These are phyloP conservation scores for Leccinum obscurum DNA, from an alignment of 768 basidiomycete genomes.

Conservation along the genomic window DNA sequence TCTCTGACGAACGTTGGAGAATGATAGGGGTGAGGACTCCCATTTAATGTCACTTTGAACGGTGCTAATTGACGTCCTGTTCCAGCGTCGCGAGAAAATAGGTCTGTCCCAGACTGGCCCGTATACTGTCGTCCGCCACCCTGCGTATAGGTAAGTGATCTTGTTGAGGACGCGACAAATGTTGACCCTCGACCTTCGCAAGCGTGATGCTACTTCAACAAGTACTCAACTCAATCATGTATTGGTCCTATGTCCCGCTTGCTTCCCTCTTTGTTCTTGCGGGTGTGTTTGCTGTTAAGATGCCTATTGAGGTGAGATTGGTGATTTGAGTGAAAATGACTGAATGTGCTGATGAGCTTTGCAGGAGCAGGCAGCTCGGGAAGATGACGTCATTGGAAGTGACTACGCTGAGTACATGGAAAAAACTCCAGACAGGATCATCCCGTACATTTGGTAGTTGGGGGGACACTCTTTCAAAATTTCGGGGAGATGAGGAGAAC, in stretches of 20 bases:
- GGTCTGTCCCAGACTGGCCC: constrained; percentile 33
- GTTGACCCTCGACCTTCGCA: constrained; percentile 3
- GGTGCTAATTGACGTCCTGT: background rate
- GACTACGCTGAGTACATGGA: constrained; percentile 35
- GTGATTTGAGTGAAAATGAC: background rate
- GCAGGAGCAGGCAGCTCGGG: constrained; percentile 33
- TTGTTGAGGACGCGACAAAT: background rate
- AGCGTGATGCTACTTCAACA: constrained; percentile 30
- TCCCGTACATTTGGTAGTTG: constrained; percentile 34
- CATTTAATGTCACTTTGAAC: background rate
- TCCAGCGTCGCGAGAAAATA: constrained; percentile 33
- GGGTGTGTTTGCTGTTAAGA: constrained; percentile 33
- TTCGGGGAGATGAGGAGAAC: background rate
- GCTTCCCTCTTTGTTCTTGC: constrained; percentile 24
- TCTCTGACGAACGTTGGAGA: constrained; percentile 32
- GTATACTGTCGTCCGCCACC: constrained; percentile 39
- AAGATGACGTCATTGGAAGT: constrained; percentile 21
- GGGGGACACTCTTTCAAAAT: background rate
- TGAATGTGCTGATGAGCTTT: constrained; percentile 2
- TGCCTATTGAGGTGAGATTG: constrained; percentile 34
- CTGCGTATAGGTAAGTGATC: constrained; percentile 33
- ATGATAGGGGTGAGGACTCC: constrained; percentile 32
- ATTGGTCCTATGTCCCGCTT: constrained; percentile 39
- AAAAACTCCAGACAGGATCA: constrained; percentile 28
- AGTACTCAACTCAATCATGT: constrained; percentile 25